phyloP scores from a whole-genome alignment of 768 basidiomycete genomes.

The Leccinum disarticulatum region DNA sequence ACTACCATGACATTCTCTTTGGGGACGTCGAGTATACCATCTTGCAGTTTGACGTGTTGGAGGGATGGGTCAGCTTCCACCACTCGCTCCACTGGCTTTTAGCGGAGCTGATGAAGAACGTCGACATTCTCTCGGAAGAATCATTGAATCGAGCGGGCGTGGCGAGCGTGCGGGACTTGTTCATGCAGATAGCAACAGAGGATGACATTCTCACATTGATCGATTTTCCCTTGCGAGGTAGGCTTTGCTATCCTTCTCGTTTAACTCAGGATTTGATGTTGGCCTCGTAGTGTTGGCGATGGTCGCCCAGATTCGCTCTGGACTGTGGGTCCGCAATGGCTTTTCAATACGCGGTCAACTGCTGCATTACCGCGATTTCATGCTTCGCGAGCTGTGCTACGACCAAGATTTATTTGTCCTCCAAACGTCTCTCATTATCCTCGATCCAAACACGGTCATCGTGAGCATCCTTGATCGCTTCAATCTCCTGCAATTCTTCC shows the following conservation, averaged over 20 bases:
- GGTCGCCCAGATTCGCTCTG: conserved; percentile 93
- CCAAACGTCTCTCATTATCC: conserved; percentile 77
- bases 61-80: conserved; percentile 89
- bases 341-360: conserved; percentile 93
- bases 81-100: conserved; percentile 90
- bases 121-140: conserved; percentile 61
- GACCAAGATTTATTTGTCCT: conserved; percentile 94
- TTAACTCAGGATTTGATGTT: background rate
- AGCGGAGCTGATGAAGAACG: conserved; percentile 85
- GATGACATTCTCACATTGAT: conserved; percentile 72
- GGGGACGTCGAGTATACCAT: conserved; percentile 58
- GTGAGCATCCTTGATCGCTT: conserved; percentile 90
- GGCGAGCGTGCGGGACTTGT: conserved; percentile 56
- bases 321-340: conserved; percentile 97
- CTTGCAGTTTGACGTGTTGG: conserved; percentile 74
- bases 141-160: conserved; percentile 52
- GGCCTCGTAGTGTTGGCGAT: conserved; percentile 69
- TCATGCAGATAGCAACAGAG: conserved; percentile 61
- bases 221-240: conserved; percentile 89
- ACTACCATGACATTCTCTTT: conserved; percentile 67
- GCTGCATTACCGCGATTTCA: conserved; percentile 94
- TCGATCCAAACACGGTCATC: conserved; percentile 77
- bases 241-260: conserved; percentile 23
- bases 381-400: conserved; percentile 93
- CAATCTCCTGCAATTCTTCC: conserved; percentile 77